These are phyloP conservation scores for Parafenestella ontariensis DNA, from an alignment of 2,329 filamentous ascomycete genomes.

Conservation along the genomic window DNA sequence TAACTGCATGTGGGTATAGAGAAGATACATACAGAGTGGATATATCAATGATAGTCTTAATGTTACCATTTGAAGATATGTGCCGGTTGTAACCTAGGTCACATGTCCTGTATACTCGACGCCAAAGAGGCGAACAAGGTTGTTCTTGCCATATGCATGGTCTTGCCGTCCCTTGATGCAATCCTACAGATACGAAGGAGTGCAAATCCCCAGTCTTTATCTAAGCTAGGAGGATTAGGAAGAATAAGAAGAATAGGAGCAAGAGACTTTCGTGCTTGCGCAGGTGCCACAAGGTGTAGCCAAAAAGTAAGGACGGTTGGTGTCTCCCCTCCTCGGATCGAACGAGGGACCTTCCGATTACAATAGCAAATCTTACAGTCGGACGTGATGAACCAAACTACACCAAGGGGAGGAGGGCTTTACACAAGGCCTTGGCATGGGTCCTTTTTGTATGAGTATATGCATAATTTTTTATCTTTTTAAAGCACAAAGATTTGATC, in stretches of 20 bases:
- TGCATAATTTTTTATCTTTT: neutral
- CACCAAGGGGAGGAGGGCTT: neutral
- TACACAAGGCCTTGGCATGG: neutral
- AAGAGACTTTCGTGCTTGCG: too few species aligned
- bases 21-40: neutral
- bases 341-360: neutral
- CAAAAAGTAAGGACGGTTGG: neutral
- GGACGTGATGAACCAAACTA: neutral
- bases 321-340: neutral
- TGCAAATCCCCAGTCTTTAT: too few species aligned
- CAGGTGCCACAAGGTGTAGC: neutral
- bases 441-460: neutral
- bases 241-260: too few species aligned
- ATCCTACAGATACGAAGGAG: too few species aligned
- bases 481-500: neutral
- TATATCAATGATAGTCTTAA: neutral
- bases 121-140: too few species aligned
- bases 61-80: neutral
- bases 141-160: too few species aligned
- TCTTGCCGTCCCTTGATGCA: too few species aligned
- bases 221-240: too few species aligned
- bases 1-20: neutral
- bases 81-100: too few species aligned
- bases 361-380: neutral
- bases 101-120: too few species aligned